Conservation (phyloP, 78 protist genomes). For the slime mould (Dictyostelium discoideum) region dicty_2.7 NC_007088.5:2475001-2475500, state of each 20-base stretch:
- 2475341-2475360: background rate
- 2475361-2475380: background rate
- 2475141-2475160: constrained; percentile 26
- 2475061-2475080: constrained; percentile 7
- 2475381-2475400: background rate
- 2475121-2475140: constrained; percentile 55
- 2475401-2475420: background rate
- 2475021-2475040: constrained; percentile 4
- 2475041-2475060: background rate
- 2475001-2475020: background rate
- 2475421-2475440: background rate
- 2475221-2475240: constrained; percentile 41
- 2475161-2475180: constrained; percentile 1
- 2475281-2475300: background rate
- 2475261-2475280: background rate
- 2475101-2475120: constrained; percentile 32
- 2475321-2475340: constrained; percentile 2
- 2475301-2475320: constrained; percentile 16
- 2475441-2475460: too few species aligned
- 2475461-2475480: too few species aligned
- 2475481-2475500: too few species aligned
- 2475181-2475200: constrained; percentile 24
- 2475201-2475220: constrained; percentile 10
- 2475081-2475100: constrained; percentile 36
- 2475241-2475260: background rate